A percentile compares a stretch with the other conserved stretches of the same genome.
Conservation (phyloP, 176 grass and related monocot species). For the Cocos nucifera region DNA sequence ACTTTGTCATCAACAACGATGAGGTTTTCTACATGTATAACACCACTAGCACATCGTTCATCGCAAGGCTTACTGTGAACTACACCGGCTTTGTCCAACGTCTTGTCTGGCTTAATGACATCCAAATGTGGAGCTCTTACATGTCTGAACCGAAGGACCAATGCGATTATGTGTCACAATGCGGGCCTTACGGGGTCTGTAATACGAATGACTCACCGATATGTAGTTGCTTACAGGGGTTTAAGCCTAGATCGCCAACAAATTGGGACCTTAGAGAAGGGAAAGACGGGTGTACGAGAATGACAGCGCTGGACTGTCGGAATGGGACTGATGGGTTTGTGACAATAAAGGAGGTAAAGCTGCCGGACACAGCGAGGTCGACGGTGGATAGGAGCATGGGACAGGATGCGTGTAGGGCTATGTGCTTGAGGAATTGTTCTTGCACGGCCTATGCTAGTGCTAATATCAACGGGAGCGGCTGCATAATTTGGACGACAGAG, state of each 20-base stretch:
- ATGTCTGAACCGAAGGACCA: neutral
- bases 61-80: neutral
- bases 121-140: neutral
- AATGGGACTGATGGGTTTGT: neutral
- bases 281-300: neutral
- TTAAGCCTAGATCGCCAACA: neutral
- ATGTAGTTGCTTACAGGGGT: neutral
- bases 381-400: neutral
- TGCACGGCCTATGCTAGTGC: slow-evolving; percentile 2
- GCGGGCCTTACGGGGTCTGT: neutral
- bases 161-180: neutral
- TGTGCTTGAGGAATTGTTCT: neutral
- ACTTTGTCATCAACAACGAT: neutral
- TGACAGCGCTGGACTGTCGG: neutral
- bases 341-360: neutral
- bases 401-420: neutral
- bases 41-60: neutral
- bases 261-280: neutral
- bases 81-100: neutral
- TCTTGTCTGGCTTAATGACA: neutral
- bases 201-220: neutral
- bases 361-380: neutral
- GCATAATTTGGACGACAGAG: neutral
- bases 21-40: neutral
- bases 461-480: neutral